phyloP scores from a whole-genome alignment of 2,329 filamentous ascomycete genomes.

The Didymella segeticola region DNA sequence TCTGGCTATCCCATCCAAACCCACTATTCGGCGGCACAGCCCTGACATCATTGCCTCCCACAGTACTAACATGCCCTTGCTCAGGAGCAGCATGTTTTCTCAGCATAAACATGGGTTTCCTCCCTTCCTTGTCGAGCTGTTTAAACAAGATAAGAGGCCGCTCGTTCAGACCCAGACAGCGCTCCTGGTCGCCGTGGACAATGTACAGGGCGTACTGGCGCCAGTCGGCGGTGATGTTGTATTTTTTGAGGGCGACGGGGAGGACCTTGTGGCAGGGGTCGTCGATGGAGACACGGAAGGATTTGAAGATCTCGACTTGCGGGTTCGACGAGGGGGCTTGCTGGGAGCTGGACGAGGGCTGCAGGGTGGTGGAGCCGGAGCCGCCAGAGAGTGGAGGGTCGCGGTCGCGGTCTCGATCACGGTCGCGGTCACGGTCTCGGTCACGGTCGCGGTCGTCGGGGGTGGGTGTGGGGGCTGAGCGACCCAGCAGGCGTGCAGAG shows the following conservation, averaged over 20 bases:
- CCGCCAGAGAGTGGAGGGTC: slow-evolving; percentile 48
- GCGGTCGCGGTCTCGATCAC: slow-evolving; percentile 40
- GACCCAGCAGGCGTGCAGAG: slow-evolving; percentile 39
- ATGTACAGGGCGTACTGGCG: slow-evolving; percentile 98
- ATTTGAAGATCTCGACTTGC: slow-evolving; percentile 95
- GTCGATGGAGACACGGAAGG: slow-evolving; percentile 96
- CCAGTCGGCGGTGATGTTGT: slow-evolving; percentile 98
- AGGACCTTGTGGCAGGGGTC: slow-evolving; percentile 98
- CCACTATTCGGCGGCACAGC: slow-evolving; percentile 29
- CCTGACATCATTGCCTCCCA: slow-evolving; percentile 44
- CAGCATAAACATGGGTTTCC: slow-evolving; percentile 99
- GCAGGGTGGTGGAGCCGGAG: slow-evolving; percentile 34
- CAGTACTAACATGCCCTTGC: slow-evolving; percentile 54
- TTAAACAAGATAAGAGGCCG: slow-evolving; percentile 96
- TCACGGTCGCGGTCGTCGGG: slow-evolving; percentile 43
- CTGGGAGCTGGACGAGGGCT: slow-evolving; percentile 29
- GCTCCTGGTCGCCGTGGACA: slow-evolving; percentile 97
- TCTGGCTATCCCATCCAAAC: slow-evolving; percentile 36
- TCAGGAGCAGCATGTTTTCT: slow-evolving; percentile 67
- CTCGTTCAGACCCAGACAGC: slow-evolving; percentile 89
- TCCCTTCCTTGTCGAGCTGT: slow-evolving; percentile 93
- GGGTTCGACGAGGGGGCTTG: slow-evolving; percentile 50
- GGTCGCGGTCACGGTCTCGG: too few species aligned
- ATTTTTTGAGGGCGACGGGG: slow-evolving; percentile 93
- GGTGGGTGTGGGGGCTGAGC: slow-evolving; percentile 36